Base-by-base conservation (phyloP, 1,284 basidiomycete genomes). In the Psilocybe mexicana region DNA sequence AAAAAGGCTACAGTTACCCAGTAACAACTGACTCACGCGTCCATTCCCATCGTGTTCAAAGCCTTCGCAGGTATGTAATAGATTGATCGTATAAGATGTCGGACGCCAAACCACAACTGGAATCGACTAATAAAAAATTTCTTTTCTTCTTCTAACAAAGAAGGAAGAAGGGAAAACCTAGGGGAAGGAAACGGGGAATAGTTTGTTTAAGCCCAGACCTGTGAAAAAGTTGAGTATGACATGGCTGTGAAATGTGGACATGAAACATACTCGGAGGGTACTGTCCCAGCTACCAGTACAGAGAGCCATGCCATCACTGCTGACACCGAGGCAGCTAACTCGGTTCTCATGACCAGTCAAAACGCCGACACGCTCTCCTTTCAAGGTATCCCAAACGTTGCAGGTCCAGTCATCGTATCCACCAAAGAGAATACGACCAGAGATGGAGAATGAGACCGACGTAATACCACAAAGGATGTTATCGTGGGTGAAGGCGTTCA, bases 351-450 rank as follows among this genome's bases (percentile, higher is more conserved):
- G 97, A 11, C 96, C 96, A 36, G 94, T 93, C 60, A 99, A 78
- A 40, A 98, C 95, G 60, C 96, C 96, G 35, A 98, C 94, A 57
- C 96, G 90, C 75, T 99, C 96, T 57, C 95, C 96, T 76, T 96
- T 97, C 70, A 99, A 84, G 43, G 96, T 98, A 72, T 99, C 96
- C 96, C 96, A 99, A 48, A 98, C 96, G 71, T 98, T 98, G 82
- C 93, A 95, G 65, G 96, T 98, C 92, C 96, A 98, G 74, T 99
- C 96, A 74, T 99, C 97, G 73, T 98, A 99, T 43, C 96, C 97
- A 63, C 96, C 96, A 69, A 99, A 98, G 48, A 99, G 84, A 67
- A 99, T 92, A 60, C 97, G 91, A 48, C 96, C 96, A 12, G 95
- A 98, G 65, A 93, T 92, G 1, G 95, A 98, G 81, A 99, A 99